Conservation (phyloP, 192 early-diverging fungal genomes). For the Haplosporangium gracile region DNA sequence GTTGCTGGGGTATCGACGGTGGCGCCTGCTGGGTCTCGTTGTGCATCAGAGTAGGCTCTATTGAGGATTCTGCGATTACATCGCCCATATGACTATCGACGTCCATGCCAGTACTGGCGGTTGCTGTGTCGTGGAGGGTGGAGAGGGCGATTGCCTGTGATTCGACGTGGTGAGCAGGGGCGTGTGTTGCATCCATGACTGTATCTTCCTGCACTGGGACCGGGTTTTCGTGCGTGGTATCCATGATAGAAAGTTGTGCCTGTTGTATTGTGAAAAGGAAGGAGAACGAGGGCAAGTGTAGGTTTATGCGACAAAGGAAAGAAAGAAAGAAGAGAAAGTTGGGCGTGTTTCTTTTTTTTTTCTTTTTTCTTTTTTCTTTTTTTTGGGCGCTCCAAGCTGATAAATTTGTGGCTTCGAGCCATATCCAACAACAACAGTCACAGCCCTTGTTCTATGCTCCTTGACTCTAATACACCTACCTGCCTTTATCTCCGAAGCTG, state of each 20-base stretch:
- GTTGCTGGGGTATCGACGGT: slow-evolving; percentile 6
- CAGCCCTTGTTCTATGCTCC: not conserved
- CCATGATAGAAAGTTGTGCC: slow-evolving; percentile 8
- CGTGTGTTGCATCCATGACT: slow-evolving; percentile 16
- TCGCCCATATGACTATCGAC: slow-evolving; percentile 27
- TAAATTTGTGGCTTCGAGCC: slow-evolving; percentile 19
- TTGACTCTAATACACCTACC: not conserved
- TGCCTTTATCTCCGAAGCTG: not conserved
- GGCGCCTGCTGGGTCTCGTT: not conserved
- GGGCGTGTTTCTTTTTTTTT: not conserved
- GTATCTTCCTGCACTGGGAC: slow-evolving; percentile 17
- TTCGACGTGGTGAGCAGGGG: not conserved
- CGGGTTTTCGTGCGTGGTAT: not conserved
- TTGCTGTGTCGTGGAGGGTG: not conserved
- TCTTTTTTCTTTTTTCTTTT: slow-evolving; percentile 22
- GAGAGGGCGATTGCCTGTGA: not conserved
- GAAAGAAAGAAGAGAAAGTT: not conserved
- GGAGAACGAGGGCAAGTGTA: not conserved
- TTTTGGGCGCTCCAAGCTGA: not conserved
- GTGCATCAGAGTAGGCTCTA: not conserved
- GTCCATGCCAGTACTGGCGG: slow-evolving; percentile 19
- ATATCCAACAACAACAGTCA: slow-evolving; percentile 36
- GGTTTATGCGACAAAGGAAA: not conserved
- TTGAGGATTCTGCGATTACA: not conserved
- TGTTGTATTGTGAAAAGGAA: not conserved